Conservation (phyloP, 352 stramenopile species). For the Salisapilia sapeloensis region DNA sequence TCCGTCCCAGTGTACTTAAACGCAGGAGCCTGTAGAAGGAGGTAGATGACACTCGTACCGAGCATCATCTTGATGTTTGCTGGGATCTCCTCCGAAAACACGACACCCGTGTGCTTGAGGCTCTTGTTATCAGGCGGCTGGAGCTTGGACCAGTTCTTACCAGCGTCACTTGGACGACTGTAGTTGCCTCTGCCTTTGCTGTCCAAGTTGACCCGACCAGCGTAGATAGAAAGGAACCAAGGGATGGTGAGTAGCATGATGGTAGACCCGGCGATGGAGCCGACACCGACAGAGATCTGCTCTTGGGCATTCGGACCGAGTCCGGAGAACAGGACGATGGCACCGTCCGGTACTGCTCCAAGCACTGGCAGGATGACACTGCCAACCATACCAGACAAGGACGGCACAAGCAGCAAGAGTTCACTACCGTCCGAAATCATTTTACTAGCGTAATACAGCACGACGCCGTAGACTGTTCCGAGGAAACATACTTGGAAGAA, state of each 20-base stretch:
- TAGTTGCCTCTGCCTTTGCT: constrained; percentile 75
- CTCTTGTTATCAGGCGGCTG: constrained; percentile 53
- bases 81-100: constrained; percentile 76
- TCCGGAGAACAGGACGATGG: constrained; percentile 95
- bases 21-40: constrained; percentile 90
- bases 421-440: constrained; percentile 97
- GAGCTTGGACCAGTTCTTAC: constrained; percentile 67
- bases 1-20: constrained; percentile 76
- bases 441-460: constrained; percentile 94
- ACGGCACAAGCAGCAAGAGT: constrained; percentile 93
- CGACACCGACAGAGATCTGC: constrained; percentile 93
- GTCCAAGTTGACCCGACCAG: constrained; percentile 90
- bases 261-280: constrained; percentile 94
- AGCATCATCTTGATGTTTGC: constrained; percentile 86
- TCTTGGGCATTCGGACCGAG: constrained; percentile 88
- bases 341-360: constrained; percentile 93
- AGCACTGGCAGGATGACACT: constrained; percentile 94
- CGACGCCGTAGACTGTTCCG: constrained; percentile 90
- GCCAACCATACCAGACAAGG: constrained; percentile 90
- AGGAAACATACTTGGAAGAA: constrained; percentile 90
- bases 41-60: constrained; percentile 86
- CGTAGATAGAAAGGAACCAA: constrained; percentile 89
- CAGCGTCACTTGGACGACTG: constrained; percentile 47
- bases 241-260: constrained; percentile 99
- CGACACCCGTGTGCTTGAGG: constrained; percentile 54